These are phyloP conservation scores for Juglanconis sp. DNA, from an alignment of 2,329 filamentous ascomycete genomes.

Conservation along the genomic window DNA sequence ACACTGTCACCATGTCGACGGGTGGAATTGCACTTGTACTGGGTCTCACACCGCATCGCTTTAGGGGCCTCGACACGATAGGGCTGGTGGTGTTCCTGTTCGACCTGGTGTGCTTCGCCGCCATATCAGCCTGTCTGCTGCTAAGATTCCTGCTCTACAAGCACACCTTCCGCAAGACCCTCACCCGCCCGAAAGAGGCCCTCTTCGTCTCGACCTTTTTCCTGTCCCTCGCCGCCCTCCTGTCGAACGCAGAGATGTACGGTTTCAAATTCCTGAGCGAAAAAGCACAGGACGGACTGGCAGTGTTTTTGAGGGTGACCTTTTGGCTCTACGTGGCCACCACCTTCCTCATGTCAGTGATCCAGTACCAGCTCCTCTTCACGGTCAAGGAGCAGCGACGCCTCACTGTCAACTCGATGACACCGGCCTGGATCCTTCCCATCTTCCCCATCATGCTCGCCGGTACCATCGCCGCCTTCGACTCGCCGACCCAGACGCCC, in stretches of 20 bases:
- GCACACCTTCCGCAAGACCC: constrained; percentile 39
- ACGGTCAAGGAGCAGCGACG: constrained; percentile 41
- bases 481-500: constrained; percentile 46
- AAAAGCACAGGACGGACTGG: constrained; percentile 45
- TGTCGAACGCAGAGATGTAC: constrained; percentile 49
- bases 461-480: constrained; percentile 55
- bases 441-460: constrained; percentile 63
- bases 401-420: constrained; percentile 48
- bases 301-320: constrained; percentile 47
- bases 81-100: constrained; percentile 49
- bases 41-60: constrained; percentile 32
- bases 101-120: constrained; percentile 44
- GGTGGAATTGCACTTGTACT: constrained; percentile 28
- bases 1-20: constrained; percentile 31
- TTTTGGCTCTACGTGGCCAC: constrained; percentile 61
- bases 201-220: constrained; percentile 62
- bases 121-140: constrained; percentile 31
- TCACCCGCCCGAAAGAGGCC: constrained; percentile 49
- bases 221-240: constrained; percentile 58
- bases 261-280: constrained; percentile 40
- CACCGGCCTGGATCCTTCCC: constrained; percentile 60
- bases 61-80: constrained; percentile 46
- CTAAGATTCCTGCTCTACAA: constrained; percentile 44
- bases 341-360: constrained; percentile 50
- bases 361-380: constrained; percentile 59